Base-by-base conservation (phyloP, 371 early-diverging fungal species). In the Rhizopus stolonifer region DNA sequence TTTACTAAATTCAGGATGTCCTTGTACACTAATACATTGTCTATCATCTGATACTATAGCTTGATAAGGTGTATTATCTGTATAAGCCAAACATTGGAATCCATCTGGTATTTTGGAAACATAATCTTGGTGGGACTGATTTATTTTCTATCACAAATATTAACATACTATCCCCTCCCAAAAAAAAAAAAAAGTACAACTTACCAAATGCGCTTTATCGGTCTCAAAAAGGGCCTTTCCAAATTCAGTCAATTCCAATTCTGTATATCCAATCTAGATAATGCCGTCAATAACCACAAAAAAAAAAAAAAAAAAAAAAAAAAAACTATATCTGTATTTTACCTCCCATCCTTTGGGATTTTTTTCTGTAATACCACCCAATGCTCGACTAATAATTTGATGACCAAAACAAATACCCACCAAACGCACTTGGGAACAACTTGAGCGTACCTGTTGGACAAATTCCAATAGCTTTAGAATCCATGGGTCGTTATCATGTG, bases 341-440 rank as follows among this genome's bases (percentile, higher is more conserved):
- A 84, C 80, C 69, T 90, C 90, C 88, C 87, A 87, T 1, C 87
- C 90, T 9, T 65, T 51, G 0, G 68, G 54, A 57, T 82, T 86
- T 56, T 71, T 72, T 33, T 54, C 59, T 6, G 81, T 81, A 14
- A 67, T 56, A 8, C 83, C 88, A 10, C 82, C 84, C 22, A 77
- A 69, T 1, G 90, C 85, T 31, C 81, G 72, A 7, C 82, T 77
- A n/a, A 90, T 69, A 19, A 86, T 70, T 64, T 90, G 90, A 48
- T 88, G 88, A 14, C 90, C 90, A 67, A 88, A 90, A 55, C 90
- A 90, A 34, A 90, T 67, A 10, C 88, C 87, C 48, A 86, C 49
- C 11, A 70, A 19, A 18, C 50, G 57, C 23, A 72, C 48, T n/a
- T 45, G 22, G 11, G 49, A 25, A 40, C 55, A 47, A 2, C 42